Evolutionary conservation across 2,329 filamentous ascomycete genomes (phyloP), one percentile per base, ranked within the genome.

Genomic region (Dryadomyces sulphureus): DNA sequence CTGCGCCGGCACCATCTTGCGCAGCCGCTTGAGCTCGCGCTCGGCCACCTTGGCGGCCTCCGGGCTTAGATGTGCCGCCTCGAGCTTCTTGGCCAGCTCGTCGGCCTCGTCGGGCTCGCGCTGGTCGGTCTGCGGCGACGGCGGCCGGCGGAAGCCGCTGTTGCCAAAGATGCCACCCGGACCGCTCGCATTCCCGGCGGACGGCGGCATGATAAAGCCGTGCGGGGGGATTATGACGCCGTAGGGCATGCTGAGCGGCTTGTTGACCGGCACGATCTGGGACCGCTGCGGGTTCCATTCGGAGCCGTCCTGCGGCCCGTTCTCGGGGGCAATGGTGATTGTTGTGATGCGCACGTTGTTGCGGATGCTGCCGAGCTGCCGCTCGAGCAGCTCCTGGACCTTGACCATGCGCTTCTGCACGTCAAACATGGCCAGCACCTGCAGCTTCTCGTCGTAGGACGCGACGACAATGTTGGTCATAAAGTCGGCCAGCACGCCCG

Each of bases 1-100:
- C 59, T 96, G 92, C 43, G 86, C 86, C 0, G 92, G 89, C 57
- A 87, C 89, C 86, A 96, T 96, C 67, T 94, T 94, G 57, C 84
- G 84, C 50, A 98, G 65, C 20, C 92, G 74, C 57, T 86, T 85
- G 41, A 98, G 62, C 61, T 98, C 92, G 45, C 89, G 76, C 48
- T 94, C 84, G 1, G 88, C 90, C n/a, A 93, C 79, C 65, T 92
- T 95, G 50, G 81, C 75, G 7, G 88, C 89, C 53, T 98, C 92
- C 0, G 83, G 73, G 1, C 83, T 84, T 38, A 98, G 71, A 52
- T 82, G 77, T 0, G 90, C 89, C 40, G 79, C 81, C 42, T 92
- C 79, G 8, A 98, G 69, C 59, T 83, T 86, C 67, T 90, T 89
- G 64, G 88, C 85, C 41, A 98, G 70, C 60, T 96, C 89, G 42